A percentile compares a stretch with the other conserved stretches of the same genome.
These are phyloP conservation scores for Rhynchospora breviuscula DNA, from an alignment of 176 grass and related monocot species.

Conservation along the genomic window DNA sequence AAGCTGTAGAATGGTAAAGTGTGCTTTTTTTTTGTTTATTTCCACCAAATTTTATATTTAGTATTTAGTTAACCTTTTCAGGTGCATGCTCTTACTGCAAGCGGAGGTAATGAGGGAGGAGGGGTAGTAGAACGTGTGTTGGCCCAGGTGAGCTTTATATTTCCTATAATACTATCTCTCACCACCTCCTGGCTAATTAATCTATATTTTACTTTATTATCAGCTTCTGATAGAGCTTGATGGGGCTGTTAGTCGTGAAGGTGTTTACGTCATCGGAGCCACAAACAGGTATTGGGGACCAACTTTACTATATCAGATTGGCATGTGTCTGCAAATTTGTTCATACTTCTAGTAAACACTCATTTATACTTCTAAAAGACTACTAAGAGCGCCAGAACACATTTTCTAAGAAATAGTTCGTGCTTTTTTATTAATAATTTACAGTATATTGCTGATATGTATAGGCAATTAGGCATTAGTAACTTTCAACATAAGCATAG, in stretches of 20 bases:
- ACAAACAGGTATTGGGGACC: conserved; percentile 53
- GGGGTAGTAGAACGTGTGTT: conserved; percentile 68
- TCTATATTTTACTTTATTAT: conserved; percentile 7
- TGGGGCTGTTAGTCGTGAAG: conserved; percentile 56
- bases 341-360: no score
- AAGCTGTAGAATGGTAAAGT: no score
- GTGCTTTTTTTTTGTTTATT: no score
- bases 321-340: no score
- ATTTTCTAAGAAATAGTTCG: no score
- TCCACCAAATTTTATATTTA: neutral
- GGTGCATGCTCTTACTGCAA: conserved; percentile 84
- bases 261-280: conserved; percentile 81
- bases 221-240: conserved; percentile 81
- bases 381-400: no score
- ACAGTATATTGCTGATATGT: no score
- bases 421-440: no score
- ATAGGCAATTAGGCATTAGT: no score
- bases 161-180: neutral
- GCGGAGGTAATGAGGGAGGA: conserved; percentile 40
- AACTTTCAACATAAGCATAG: no score
- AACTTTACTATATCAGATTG: neutral
- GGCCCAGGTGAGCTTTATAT: conserved; percentile 44
- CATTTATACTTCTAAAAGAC: no score
- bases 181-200: neutral
- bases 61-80: conserved; percentile 20